Conservation (phyloP, 768 basidiomycete genomes). For the Dacryopinax primogenitus region DNA sequence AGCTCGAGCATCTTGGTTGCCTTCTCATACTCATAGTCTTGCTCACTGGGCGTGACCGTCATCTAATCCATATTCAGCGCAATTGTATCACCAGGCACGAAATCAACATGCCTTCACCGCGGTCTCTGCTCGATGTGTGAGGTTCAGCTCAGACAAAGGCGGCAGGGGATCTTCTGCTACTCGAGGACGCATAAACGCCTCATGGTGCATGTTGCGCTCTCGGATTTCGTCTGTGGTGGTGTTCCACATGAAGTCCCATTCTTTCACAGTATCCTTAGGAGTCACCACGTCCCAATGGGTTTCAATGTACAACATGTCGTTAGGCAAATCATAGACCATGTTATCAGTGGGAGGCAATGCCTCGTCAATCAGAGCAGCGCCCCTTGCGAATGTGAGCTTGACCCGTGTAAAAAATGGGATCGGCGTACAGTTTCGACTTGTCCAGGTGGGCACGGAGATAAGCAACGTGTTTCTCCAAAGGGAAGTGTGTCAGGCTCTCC, state of each 20-base stretch:
- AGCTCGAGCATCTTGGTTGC: background rate
- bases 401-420: slow-evolving; percentile 34
- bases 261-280: background rate
- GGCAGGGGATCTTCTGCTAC: background rate
- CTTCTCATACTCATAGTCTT: background rate
- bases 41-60: background rate
- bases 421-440: slow-evolving; percentile 70
- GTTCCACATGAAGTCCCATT: slow-evolving; percentile 67
- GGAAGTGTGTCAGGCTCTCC: slow-evolving; percentile 55
- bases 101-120: background rate
- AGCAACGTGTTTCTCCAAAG: slow-evolving; percentile 65
- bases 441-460: slow-evolving; percentile 72
- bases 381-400: slow-evolving; percentile 27
- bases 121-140: background rate
- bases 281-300: slow-evolving; percentile 7
- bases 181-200: slow-evolving; percentile 33
- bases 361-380: background rate
- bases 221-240: slow-evolving; percentile 58
- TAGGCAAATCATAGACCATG: slow-evolving; percentile 13
- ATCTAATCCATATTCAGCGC: background rate
- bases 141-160: background rate
- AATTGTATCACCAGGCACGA: background rate
- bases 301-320: background rate
- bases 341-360: background rate
- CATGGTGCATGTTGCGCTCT: slow-evolving; percentile 51